phyloP scores from a whole-genome alignment of 208 protist species.

The Strigomonas galati region DNA sequence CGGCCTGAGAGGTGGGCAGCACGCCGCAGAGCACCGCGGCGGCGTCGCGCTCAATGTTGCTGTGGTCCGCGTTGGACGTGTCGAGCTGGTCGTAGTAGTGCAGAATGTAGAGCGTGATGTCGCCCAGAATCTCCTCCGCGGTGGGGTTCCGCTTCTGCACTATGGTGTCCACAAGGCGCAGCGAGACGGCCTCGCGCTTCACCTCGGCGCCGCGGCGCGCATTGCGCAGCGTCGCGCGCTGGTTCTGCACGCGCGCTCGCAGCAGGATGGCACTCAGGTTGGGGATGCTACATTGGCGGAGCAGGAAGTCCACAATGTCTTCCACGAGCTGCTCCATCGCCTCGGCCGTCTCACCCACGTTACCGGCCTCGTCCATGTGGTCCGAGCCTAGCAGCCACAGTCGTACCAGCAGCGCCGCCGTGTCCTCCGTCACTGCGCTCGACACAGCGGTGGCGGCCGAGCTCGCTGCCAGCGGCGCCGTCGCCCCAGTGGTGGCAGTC shows the following conservation, averaged over 20 bases:
- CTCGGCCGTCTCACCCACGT: constrained; percentile 52
- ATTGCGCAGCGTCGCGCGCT: constrained; percentile 29
- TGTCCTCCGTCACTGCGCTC: constrained; percentile 51
- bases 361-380: constrained; percentile 49
- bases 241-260: constrained; percentile 42
- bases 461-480: neutral
- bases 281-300: constrained; percentile 41
- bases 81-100: constrained; percentile 55
- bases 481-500: neutral
- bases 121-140: constrained; percentile 65
- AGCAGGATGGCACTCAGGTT: constrained; percentile 60
- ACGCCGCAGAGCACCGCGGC: constrained; percentile 63
- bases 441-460: neutral
- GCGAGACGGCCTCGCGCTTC: constrained; percentile 62
- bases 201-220: constrained; percentile 45
- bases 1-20: constrained; percentile 59
- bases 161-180: constrained; percentile 52
- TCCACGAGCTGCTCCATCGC: constrained; percentile 63
- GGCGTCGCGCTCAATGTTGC: constrained; percentile 29
- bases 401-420: constrained; percentile 60
- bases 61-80: constrained; percentile 9
- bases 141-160: constrained; percentile 45
- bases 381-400: constrained; percentile 53
- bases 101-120: constrained; percentile 64
- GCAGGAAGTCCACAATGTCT: constrained; percentile 56